Base-by-base conservation (phyloP, 208 protist genomes). In the Leptomonas pyrrhocoris region DNA sequence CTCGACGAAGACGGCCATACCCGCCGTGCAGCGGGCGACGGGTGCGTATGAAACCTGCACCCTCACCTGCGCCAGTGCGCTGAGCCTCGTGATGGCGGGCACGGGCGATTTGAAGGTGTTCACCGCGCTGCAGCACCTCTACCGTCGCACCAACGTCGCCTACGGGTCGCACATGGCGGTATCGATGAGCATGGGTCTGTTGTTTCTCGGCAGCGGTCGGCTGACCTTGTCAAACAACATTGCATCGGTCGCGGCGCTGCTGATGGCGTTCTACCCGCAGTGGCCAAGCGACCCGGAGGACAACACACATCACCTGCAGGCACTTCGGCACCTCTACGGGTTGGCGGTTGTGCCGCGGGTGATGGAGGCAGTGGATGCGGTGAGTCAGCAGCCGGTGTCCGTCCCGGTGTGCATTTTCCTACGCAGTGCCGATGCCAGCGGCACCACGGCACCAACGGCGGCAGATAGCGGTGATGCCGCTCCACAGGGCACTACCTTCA, bases 91-190 rank as follows among this genome's bases (percentile, higher is more conserved):
- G 13, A 97, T 98, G 93, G 85, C 95, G 11, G 98, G 98, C 45
- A 97, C 84, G 2, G 98, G 98, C 13, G 84, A 98, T 73, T 56
- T 94, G 13, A 66, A 87, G 31, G 74, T 82, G 1, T 80, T 99
- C 5, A 58, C 69, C 19, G 51, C 93, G 2, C 66, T 99, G 27
- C 85, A 90, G 46, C 80, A 74, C 21, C 60, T 98, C 11, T 79
- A 95, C 60, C 71, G 68, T 5, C 81, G 79, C 46, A 68, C 77
- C 7, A 80, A 92, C 30, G 77, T 89, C 4, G 61, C 74, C 7
- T 99, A 98, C 81, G 98, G 98, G 27, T 79, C 83, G 30, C 94
- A 99, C 79, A 98, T 99, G 96, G 88, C 96, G 7, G 62, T 98
- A 11, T 83, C 85, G 38, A 98, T 99, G 93, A 84, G 94, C 11